Conservation (phyloP, 1,284 basidiomycete species). For the Puccinia triticina region DNA sequence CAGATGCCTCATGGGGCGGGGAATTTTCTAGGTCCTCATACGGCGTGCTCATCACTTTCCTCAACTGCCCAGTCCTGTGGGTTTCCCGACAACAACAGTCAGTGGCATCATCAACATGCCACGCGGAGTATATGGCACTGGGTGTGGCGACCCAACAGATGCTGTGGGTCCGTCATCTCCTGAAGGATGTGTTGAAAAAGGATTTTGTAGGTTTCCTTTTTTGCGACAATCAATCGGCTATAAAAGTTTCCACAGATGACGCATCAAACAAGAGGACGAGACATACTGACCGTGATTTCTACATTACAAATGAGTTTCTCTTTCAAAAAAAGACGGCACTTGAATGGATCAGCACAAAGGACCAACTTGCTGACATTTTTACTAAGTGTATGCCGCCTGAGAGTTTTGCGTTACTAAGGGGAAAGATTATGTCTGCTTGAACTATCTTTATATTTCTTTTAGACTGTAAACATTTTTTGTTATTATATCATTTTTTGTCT, state of each 20-base stretch:
- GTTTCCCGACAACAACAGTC: not conserved
- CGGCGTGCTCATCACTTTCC: not conserved
- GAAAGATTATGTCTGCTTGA: slow-evolving; percentile 41
- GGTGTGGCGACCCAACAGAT: not conserved
- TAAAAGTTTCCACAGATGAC: slow-evolving; percentile 3
- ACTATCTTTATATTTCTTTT: no score
- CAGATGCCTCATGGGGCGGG: not conserved
- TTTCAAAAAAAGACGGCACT: not conserved
- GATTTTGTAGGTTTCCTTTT: no score
- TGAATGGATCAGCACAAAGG: slow-evolving; percentile 11
- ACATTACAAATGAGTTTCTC: not conserved
- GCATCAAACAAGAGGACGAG: slow-evolving; percentile 25
- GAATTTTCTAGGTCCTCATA: slow-evolving; percentile 17
- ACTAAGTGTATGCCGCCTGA: no score
- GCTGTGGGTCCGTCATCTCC: not conserved
- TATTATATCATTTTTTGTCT: no score
- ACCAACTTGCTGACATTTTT: slow-evolving; percentile 15
- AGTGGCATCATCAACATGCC: slow-evolving; percentile 11
- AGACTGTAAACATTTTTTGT: no score
- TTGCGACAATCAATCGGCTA: slow-evolving; percentile 15
- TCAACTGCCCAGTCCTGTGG: not conserved
- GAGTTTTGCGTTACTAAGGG: slow-evolving; percentile 16
- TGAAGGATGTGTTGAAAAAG: no score
- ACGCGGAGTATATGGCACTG: slow-evolving; percentile 36
- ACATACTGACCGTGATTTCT: slow-evolving; percentile 21